Percentiles rank a stretch among this genome's conserved stretches.
These are phyloP conservation scores for Micromonas commoda DNA, from an alignment of 139 green algal species.

Conservation along the genomic window DNA sequence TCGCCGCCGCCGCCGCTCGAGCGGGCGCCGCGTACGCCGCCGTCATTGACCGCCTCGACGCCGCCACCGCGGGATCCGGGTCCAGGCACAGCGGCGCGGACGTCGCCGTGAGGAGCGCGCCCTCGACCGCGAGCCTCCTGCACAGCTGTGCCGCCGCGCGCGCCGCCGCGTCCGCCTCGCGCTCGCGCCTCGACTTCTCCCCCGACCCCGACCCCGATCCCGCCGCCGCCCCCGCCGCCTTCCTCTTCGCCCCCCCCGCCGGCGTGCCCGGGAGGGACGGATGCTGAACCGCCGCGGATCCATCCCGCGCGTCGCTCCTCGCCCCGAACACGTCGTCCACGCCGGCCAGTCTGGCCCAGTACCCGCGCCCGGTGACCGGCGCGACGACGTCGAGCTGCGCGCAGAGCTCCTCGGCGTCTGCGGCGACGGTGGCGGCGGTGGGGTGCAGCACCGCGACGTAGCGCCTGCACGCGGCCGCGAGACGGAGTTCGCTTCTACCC, in stretches of 20 bases:
- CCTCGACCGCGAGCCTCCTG: background rate
- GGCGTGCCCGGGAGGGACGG: background rate
- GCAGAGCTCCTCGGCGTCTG: background rate
- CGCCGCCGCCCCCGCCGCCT: background rate
- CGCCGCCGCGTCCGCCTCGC: background rate
- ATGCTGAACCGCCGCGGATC: background rate
- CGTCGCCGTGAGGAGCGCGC: background rate
- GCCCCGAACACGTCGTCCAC: too few relatives aligned
- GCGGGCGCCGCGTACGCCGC: background rate
- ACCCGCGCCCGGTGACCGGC: background rate
- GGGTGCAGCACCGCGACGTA: background rate
- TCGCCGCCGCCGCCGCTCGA: background rate
- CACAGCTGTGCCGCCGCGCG: background rate
- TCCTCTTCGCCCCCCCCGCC: background rate
- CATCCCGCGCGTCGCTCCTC: background rate
- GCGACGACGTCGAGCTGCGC: background rate
- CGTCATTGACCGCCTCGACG: background rate
- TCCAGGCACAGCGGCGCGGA: constrained; percentile 4
- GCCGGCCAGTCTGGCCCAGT: background rate
- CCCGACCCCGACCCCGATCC: background rate
- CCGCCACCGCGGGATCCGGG: background rate
- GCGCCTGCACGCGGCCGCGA: background rate
- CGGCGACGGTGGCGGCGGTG: background rate
- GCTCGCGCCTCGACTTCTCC: background rate
- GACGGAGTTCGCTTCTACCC: background rate